Conservation (phyloP, 2,329 filamentous ascomycete species). For the Hymenoscyphus salicellus region DNA sequence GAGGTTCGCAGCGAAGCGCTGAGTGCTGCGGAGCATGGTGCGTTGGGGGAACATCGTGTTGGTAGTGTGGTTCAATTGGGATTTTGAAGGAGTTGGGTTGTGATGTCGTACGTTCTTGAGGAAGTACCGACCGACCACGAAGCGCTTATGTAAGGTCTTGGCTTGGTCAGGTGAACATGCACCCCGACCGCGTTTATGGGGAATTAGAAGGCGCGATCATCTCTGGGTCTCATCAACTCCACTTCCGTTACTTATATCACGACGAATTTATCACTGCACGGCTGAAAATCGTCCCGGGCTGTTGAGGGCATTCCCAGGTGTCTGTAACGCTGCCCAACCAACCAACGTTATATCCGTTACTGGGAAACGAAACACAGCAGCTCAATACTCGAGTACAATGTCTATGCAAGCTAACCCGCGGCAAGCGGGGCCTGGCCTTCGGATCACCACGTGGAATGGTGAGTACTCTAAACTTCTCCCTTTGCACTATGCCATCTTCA, state of each 20-base stretch:
- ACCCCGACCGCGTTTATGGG: no score
- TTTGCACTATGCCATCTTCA: neutral
- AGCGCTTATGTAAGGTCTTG: neutral
- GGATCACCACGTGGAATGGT: constrained; percentile 88
- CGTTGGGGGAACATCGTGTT: constrained; percentile 63
- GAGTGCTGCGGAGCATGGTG: constrained; percentile 57
- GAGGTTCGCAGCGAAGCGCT: constrained; percentile 61
- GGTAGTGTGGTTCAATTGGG: constrained; percentile 18
- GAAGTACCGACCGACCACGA: neutral
- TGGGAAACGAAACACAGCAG: no score
- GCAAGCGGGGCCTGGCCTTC: constrained; percentile 41
- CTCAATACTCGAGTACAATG: no score
- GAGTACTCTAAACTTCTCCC: constrained; percentile 28
- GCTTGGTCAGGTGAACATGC: no score
- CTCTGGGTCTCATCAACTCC: no score
- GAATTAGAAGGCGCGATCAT: no score
- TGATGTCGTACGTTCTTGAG: constrained; percentile 8
- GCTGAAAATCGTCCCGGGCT: no score
- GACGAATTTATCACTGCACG: no score
- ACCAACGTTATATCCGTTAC: no score
- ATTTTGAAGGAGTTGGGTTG: neutral
- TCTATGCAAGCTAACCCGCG: neutral
- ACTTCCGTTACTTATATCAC: no score
- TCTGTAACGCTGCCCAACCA: no score
- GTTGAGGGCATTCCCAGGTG: no score